phyloP scores from a whole-genome alignment of 176 grass and related monocot genomes.

The Themeda triandra region DNA sequence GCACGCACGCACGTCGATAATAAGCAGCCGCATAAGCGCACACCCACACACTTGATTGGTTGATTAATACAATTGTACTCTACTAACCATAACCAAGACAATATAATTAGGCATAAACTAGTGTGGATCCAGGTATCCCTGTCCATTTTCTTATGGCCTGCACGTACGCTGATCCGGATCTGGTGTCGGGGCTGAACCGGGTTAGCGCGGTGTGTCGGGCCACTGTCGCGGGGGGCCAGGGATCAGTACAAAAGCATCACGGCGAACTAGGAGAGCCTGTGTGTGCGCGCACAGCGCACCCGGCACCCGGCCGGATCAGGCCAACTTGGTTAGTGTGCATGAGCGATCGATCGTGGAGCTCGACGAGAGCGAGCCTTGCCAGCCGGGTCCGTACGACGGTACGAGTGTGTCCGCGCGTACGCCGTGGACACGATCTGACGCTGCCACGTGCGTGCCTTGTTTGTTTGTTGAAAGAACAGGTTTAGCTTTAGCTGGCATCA shows the following conservation, averaged over 20 bases:
- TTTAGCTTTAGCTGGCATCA: too few relatives aligned
- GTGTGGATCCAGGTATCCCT: not conserved
- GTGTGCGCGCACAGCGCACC: not conserved
- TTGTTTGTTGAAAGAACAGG: too few relatives aligned
- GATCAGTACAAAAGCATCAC: not conserved
- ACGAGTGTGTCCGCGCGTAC: not conserved
- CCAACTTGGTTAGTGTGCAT: not conserved
- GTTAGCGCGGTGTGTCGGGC: slow-evolving; percentile 8
- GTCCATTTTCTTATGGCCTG: not conserved
- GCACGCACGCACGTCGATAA: slow-evolving; percentile 6
- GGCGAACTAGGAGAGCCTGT: not conserved
- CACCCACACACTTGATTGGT: not conserved
- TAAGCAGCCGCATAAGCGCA: not conserved
- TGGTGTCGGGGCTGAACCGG: slow-evolving; percentile 22
- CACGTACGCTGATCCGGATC: slow-evolving; percentile 42
- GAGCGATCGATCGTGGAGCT: not conserved
- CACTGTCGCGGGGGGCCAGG: slow-evolving; percentile 8
- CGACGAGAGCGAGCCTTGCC: not conserved
- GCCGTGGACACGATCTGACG: too few relatives aligned
- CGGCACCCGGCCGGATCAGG: not conserved
- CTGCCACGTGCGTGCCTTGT: too few relatives aligned
- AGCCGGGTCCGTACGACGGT: not conserved
- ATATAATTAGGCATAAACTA: not conserved
- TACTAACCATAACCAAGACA: not conserved
- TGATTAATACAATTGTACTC: not conserved